Evolutionary conservation across 257 asterid genomes (phyloP).

Genomic region (Thymus quinquecostatus): DNA sequence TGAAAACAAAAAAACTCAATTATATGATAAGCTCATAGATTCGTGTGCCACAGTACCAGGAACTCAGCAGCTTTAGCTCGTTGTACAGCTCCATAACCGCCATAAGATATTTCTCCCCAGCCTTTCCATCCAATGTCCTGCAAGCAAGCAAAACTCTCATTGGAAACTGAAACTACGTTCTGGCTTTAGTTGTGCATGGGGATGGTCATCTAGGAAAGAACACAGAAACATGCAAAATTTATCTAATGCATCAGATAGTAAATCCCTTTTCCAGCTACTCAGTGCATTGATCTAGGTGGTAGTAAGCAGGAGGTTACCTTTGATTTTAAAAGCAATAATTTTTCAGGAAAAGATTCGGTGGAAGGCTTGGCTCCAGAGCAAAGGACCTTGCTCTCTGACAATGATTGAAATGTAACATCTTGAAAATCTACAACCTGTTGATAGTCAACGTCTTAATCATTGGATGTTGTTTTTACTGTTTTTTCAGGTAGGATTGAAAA

Average conservation of each 20-base stretch:
- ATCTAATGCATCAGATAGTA: background rate
- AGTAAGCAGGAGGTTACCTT: conserved; percentile 51
- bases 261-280: background rate
- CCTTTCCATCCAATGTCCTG: conserved; percentile 97
- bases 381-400: conserved; percentile 72
- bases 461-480: conserved; percentile 22
- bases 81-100: conserved; percentile 69
- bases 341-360: conserved; percentile 51
- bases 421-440: conserved; percentile 73
- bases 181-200: conserved; percentile 8
- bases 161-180: conserved; percentile 13
- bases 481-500: conserved; percentile 2
- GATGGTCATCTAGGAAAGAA: conserved; percentile 16
- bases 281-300: conserved; percentile 4
- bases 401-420: conserved; percentile 73
- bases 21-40: background rate
- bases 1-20: too few relatives aligned
- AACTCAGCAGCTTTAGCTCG: conserved; percentile 94
- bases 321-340: conserved; percentile 73
- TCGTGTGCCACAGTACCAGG: conserved; percentile 78
- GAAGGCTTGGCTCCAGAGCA: conserved; percentile 93
- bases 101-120: conserved; percentile 99
- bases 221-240: conserved; percentile 9
- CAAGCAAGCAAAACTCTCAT: conserved; percentile 23
- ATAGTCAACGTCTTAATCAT: conserved; percentile 28